These are phyloP conservation scores for Thelephora aurantiotincta DNA, from an alignment of 768 basidiomycete species.

Conservation along the genomic window DNA sequence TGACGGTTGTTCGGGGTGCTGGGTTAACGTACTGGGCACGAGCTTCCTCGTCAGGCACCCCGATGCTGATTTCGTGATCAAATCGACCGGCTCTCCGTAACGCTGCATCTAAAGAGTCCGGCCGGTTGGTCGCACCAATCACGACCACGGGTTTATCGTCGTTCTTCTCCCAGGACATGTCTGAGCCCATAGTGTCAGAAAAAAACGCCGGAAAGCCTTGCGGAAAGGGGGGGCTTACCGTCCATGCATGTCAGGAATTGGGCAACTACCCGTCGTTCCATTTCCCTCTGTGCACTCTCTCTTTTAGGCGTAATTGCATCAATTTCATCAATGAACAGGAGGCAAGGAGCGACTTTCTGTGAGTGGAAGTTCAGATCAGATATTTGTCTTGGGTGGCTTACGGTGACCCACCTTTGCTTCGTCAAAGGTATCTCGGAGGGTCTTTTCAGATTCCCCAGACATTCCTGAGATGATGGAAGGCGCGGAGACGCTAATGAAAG, in stretches of 20 bases:
- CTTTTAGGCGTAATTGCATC: conserved; percentile 96
- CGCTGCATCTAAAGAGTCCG: conserved; percentile 89
- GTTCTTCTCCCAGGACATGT: conserved; percentile 90
- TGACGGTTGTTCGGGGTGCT: neutral
- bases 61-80: conserved; percentile 96
- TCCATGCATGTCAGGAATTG: conserved; percentile 99
- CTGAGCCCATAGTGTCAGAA: conserved; percentile 26
- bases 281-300: conserved; percentile 95
- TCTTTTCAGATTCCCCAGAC: conserved; percentile 98
- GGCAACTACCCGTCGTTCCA: conserved; percentile 95
- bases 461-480: conserved; percentile 95
- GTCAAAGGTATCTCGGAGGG: conserved; percentile 88
- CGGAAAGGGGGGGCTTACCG: conserved; percentile 34
- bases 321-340: conserved; percentile 95
- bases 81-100: conserved; percentile 88
- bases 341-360: conserved; percentile 79
- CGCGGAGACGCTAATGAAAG: conserved; percentile 90
- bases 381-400: neutral
- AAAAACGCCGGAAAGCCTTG: neutral
- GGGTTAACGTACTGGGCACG: conserved; percentile 59
- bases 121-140: conserved; percentile 92
- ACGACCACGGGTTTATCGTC: conserved; percentile 89
- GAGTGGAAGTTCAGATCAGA: neutral
- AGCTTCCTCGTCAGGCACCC: conserved; percentile 86
- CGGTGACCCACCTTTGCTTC: conserved; percentile 67